A percentile compares a stretch with the other conserved stretches of the same genome.
phyloP scores from a whole-genome alignment of 208 protist genomes.

The Acanthamoeba lenticulata region DNA sequence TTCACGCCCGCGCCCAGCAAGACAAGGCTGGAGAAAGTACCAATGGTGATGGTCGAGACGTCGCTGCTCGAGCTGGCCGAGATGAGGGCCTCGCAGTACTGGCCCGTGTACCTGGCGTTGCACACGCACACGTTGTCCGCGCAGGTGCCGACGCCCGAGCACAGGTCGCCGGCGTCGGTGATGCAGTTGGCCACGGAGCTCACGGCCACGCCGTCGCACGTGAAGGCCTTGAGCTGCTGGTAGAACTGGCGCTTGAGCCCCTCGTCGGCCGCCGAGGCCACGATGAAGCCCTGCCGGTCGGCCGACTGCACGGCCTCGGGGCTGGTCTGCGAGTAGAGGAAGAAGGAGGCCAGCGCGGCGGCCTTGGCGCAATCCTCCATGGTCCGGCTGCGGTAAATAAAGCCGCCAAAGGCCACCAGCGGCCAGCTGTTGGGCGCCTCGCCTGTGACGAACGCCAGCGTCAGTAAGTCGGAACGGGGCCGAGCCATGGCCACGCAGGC shows the following conservation, averaged over 20 bases:
- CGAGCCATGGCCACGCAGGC: no score
- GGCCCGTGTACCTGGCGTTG: neutral
- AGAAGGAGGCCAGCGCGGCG: neutral
- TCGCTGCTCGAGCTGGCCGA: neutral
- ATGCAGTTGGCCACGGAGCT: neutral
- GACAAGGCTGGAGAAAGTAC: neutral
- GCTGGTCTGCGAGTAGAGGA: neutral
- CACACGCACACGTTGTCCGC: neutral
- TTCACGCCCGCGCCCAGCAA: neutral
- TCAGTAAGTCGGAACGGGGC: neutral
- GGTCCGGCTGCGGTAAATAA: neutral
- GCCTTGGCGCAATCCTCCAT: neutral
- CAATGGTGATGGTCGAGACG: neutral
- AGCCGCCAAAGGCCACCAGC: neutral
- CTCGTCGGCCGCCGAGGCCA: neutral
- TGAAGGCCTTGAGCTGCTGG: neutral
- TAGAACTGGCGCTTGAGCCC: neutral
- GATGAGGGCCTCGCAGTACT: neutral
- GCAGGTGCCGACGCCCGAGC: constrained; percentile 23
- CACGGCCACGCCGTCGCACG: neutral
- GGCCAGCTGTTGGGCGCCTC: neutral
- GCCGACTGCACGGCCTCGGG: neutral
- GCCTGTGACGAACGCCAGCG: neutral
- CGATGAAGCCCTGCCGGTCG: neutral
- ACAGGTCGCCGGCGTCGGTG: neutral